Evolutionary conservation across 2,329 filamentous ascomycete species (phyloP).

Genomic region (Pestalotiopsis sp.): DNA sequence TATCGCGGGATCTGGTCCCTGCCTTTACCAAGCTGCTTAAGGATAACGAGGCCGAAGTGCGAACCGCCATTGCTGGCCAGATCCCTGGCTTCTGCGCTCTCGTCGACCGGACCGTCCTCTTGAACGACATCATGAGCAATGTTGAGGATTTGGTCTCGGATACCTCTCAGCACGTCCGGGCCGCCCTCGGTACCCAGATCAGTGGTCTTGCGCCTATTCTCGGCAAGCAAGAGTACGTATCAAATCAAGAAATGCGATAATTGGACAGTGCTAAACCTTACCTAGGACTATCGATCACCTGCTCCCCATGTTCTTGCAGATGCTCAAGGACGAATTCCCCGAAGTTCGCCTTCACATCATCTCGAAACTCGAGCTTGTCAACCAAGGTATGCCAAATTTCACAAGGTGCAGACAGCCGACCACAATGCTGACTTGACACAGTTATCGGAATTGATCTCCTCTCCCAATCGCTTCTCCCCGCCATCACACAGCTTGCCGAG

Average conservation of each 20-base stretch:
- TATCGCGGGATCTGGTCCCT: constrained; percentile 90
- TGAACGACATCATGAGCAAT: constrained; percentile 95
- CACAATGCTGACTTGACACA: constrained; percentile 36
- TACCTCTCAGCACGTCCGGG: constrained; percentile 93
- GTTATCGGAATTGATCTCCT: constrained; percentile 98
- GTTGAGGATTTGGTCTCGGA: constrained; percentile 97
- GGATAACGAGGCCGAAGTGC: constrained; percentile 96
- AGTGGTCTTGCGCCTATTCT: constrained; percentile 95
- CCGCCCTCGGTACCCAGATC: constrained; percentile 93
- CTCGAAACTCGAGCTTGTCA: constrained; percentile 98
- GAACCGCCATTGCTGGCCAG: constrained; percentile 94
- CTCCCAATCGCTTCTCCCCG: constrained; percentile 93
- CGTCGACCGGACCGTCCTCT: constrained; percentile 82
- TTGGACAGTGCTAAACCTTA: constrained; percentile 14
- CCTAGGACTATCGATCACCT: constrained; percentile 92
- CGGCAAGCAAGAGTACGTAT: constrained; percentile 93
- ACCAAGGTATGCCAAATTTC: constrained; percentile 69
- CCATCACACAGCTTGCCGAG: constrained; percentile 95
- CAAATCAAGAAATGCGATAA: background rate
- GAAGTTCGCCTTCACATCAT: constrained; percentile 99
- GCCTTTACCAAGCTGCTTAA: constrained; percentile 98
- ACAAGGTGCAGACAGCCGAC: background rate
- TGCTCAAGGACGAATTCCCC: constrained; percentile 99
- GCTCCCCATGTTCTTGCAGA: constrained; percentile 97
- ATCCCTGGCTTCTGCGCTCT: constrained; percentile 95